Percentiles rank a stretch among this genome's conserved stretches.
These are phyloP conservation scores for Pleurotus tuber-regium DNA, from an alignment of 768 basidiomycete species.

Conservation along the genomic window DNA sequence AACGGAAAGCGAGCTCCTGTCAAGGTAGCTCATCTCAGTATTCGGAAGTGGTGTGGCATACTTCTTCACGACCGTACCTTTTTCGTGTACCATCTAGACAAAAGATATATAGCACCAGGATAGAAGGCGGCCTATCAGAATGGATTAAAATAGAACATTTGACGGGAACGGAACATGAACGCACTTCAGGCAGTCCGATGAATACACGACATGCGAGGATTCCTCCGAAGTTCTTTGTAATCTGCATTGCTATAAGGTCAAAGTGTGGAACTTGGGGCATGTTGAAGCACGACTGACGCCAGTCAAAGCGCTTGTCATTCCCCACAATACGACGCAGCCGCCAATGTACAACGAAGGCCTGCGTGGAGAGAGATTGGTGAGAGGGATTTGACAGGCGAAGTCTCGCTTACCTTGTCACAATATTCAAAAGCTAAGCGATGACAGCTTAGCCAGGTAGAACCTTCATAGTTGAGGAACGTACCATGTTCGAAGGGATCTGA, in stretches of 20 bases:
- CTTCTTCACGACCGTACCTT: too few species aligned
- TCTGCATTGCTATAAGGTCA: constrained; percentile 26
- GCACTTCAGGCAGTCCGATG: constrained; percentile 60
- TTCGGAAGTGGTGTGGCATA: too few species aligned
- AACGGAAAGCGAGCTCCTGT: constrained; percentile 65
- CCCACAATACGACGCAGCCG: constrained; percentile 59
- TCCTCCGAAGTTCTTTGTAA: constrained; percentile 52
- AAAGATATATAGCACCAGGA: constrained; percentile 48
- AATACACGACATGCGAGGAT: constrained; percentile 58
- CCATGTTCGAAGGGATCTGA: constrained; percentile 70
- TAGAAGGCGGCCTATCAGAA: constrained; percentile 53
- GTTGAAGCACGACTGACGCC: constrained; percentile 39
- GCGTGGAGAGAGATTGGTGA: background rate
- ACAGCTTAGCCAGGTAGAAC: background rate
- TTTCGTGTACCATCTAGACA: constrained; percentile 57
- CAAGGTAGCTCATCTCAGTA: too few species aligned
- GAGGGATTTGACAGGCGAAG: background rate
- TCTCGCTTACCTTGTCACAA: constrained; percentile 43
- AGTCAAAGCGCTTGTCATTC: constrained; percentile 58
- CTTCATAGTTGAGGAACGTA: constrained; percentile 18
- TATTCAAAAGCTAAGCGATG: constrained; percentile 47
- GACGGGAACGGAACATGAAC: background rate
- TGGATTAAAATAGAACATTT: background rate
- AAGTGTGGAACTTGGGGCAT: background rate
- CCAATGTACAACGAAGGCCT: constrained; percentile 67